A percentile compares a stretch with the other conserved stretches of the same genome.
phyloP scores from a whole-genome alignment of 306 rosid species.

The Vicia villosa region DNA sequence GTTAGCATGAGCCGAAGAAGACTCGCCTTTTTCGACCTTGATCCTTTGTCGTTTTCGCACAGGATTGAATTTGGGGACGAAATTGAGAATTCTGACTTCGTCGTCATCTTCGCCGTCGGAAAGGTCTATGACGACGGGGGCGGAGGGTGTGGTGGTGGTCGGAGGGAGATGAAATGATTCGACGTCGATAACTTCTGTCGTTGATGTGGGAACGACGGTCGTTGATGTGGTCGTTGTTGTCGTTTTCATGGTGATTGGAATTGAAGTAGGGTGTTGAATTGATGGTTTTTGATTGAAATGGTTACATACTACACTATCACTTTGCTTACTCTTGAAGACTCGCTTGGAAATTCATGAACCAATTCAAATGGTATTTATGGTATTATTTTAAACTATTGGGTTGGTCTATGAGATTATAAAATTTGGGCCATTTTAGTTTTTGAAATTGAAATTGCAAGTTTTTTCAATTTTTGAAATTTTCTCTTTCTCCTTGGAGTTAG shows the following conservation, averaged over 20 bases:
- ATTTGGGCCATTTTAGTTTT: no score
- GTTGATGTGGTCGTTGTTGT: background rate
- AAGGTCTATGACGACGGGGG: constrained; percentile 34
- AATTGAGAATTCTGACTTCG: constrained; percentile 37
- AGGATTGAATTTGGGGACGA: constrained; percentile 4
- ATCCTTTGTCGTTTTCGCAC: constrained; percentile 9
- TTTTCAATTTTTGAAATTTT: no score
- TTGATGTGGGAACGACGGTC: background rate
- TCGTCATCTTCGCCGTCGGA: constrained; percentile 40
- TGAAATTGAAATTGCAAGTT: no score
- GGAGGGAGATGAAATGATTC: background rate
- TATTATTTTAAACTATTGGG: no score
- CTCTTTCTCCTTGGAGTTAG: no score
- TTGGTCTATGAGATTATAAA: no score
- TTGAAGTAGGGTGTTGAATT: background rate
- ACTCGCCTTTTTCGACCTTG: background rate
- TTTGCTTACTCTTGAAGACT: no score
- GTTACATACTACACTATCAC: no score
- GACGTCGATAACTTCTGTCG: constrained; percentile 1
- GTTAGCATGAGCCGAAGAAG: background rate
- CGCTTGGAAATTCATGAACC: no score
- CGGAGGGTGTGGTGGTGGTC: background rate
- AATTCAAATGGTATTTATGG: no score
- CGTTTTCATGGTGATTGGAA: background rate
- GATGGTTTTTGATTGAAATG: no score